phyloP scores from a whole-genome alignment of 2,329 filamentous ascomycete genomes.

The Monosporascus sp. region DNA sequence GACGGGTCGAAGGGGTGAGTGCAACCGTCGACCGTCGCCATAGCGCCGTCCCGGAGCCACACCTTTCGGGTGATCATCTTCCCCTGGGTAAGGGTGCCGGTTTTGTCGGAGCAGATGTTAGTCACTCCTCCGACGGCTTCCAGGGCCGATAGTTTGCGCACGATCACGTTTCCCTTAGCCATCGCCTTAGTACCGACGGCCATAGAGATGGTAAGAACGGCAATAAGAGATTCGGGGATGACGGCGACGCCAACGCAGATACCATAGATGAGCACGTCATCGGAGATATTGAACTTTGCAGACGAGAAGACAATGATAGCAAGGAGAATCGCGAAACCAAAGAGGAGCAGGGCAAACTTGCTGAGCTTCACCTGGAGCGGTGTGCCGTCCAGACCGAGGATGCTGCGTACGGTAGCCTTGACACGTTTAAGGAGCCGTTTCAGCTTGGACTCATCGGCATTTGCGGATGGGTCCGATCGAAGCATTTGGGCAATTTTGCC shows the following conservation, averaged over 20 bases:
- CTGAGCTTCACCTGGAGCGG: constrained; percentile 80
- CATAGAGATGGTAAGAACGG: constrained; percentile 60
- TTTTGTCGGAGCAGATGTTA: constrained; percentile 67
- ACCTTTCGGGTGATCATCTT: constrained; percentile 62
- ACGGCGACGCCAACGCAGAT: constrained; percentile 47
- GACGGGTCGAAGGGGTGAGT: constrained; percentile 58
- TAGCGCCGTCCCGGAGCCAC: constrained; percentile 52
- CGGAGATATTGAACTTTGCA: constrained; percentile 46
- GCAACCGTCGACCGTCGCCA: constrained; percentile 48
- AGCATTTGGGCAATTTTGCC: constrained; percentile 70
- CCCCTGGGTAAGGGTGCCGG: constrained; percentile 60
- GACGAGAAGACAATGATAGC: constrained; percentile 58
- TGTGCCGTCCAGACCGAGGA: constrained; percentile 68
- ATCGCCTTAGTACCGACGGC: constrained; percentile 51
- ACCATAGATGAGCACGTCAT: constrained; percentile 53
- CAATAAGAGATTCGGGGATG: constrained; percentile 52
- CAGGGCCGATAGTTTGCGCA: constrained; percentile 56
- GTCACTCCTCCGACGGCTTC: constrained; percentile 66
- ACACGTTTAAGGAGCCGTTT: constrained; percentile 39
- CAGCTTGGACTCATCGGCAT: constrained; percentile 41
- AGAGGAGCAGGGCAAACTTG: constrained; percentile 77
- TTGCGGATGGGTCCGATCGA: constrained; percentile 50
- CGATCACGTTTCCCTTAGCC: constrained; percentile 50
- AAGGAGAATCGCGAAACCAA: constrained; percentile 61
- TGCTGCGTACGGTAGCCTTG: constrained; percentile 36